A percentile compares a stretch with the other conserved stretches of the same genome.
Conservation (phyloP, 257 asterid genomes). For the Solanum paucissectum region DNA sequence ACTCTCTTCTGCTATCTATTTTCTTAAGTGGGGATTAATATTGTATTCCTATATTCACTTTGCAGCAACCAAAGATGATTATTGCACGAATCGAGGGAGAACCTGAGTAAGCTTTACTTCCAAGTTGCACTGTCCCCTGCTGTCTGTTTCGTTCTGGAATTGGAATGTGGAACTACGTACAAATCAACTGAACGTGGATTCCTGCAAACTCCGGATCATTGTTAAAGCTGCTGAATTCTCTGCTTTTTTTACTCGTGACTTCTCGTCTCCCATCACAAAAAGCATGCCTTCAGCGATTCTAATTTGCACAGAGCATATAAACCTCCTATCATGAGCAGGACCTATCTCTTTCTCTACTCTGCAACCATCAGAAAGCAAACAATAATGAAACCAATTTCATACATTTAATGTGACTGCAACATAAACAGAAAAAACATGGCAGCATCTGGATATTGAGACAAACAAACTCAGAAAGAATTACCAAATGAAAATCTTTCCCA, state of each 20-base stretch:
- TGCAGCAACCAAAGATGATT: not conserved
- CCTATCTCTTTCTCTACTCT: conserved; percentile 50
- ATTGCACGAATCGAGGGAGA: not conserved
- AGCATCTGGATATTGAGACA: not conserved
- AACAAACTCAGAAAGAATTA: not conserved
- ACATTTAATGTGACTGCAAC: not conserved
- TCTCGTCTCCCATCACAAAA: conserved; percentile 36
- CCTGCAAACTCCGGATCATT: conserved; percentile 38
- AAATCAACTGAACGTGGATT: conserved; percentile 19
- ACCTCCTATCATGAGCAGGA: conserved; percentile 44
- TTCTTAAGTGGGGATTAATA: not conserved
- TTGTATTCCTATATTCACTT: not conserved
- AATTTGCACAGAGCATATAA: conserved; percentile 49
- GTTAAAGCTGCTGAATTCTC: conserved; percentile 74
- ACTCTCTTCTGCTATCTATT: not conserved
- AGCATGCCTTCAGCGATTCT: conserved; percentile 13
- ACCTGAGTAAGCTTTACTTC: not conserved
- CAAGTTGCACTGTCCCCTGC: not conserved
- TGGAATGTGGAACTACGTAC: not conserved
- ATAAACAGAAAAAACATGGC: not conserved
- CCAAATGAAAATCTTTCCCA: not conserved
- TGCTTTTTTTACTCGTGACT: conserved; percentile 44
- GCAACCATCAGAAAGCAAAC: conserved; percentile 11
- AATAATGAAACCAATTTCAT: not conserved
- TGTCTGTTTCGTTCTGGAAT: conserved; percentile 29